Percentiles rank a stretch among this genome's conserved stretches.
Conservation (phyloP, 2,329 filamentous ascomycete genomes). For the Aphanoascus verrucosus region DNA sequence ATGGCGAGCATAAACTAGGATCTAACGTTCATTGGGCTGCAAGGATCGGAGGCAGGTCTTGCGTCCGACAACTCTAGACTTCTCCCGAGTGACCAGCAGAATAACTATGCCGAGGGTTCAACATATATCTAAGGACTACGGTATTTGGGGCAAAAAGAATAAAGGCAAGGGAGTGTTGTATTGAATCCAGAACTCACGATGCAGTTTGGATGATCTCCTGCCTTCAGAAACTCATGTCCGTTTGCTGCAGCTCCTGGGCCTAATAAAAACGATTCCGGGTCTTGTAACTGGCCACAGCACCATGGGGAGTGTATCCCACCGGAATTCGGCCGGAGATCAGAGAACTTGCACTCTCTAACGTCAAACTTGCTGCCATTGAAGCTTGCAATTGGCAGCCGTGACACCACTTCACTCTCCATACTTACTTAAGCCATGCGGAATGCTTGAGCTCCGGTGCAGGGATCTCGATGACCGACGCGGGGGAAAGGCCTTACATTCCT, state of each 20-base stretch:
- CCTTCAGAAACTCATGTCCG: background rate
- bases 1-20: background rate
- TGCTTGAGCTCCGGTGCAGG: background rate
- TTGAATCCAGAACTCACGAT: no score
- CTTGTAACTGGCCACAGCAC: background rate
- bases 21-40: background rate
- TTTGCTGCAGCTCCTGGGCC: background rate
- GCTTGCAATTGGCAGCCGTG: background rate
- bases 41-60: slow-evolving; percentile 6
- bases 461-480: background rate
- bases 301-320: background rate
- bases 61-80: slow-evolving; percentile 2
- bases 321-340: background rate
- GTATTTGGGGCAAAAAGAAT: background rate
- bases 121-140: background rate
- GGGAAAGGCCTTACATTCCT: background rate
- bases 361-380: background rate
- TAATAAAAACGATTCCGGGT: background rate
- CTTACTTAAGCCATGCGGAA: background rate
- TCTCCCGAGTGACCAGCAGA: background rate
- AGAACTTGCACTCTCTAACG: background rate
- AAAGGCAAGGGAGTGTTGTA: background rate
- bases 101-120: background rate
- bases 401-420: background rate
- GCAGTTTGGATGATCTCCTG: background rate